A percentile compares a stretch with the other conserved stretches of the same genome.
Evolutionary conservation across 192 early-diverging fungal species (phyloP).

Genomic region (Haplosporangium gracile): DNA sequence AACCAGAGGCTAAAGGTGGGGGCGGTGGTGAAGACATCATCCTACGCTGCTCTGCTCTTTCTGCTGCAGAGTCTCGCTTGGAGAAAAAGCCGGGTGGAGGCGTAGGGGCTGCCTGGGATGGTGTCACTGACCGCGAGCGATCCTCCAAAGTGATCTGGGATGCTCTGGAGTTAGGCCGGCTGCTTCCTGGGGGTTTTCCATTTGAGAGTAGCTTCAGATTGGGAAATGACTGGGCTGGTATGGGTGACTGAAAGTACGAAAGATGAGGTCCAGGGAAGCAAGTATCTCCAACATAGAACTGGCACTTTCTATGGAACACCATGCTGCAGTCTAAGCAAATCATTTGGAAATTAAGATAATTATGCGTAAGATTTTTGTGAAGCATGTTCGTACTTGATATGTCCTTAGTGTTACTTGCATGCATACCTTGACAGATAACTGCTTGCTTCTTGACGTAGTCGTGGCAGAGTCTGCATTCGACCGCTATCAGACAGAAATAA

Average conservation of each 20-base stretch:
- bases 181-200: slow-evolving; percentile 19
- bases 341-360: background rate
- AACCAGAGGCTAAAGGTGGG: background rate
- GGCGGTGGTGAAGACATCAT: slow-evolving; percentile 7
- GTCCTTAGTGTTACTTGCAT: background rate
- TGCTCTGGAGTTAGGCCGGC: slow-evolving; percentile 39
- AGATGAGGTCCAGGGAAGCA: slow-evolving; percentile 51
- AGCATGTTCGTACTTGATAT: too few species aligned
- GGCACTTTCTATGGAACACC: slow-evolving; percentile 48
- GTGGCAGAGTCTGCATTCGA: slow-evolving; percentile 66
- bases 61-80: slow-evolving; percentile 27
- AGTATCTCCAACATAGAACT: slow-evolving; percentile 49
- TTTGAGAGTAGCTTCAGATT: slow-evolving; percentile 32
- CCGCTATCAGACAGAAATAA: slow-evolving; percentile 35
- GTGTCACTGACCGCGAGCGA: slow-evolving; percentile 41
- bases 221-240: slow-evolving; percentile 39
- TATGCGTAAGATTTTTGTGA: background rate
- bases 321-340: slow-evolving; percentile 33
- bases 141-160: slow-evolving; percentile 32
- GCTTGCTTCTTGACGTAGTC: slow-evolving; percentile 60
- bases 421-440: slow-evolving; percentile 69
- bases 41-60: slow-evolving; percentile 15
- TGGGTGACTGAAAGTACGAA: slow-evolving; percentile 30
- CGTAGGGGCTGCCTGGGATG: slow-evolving; percentile 35
- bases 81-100: slow-evolving; percentile 22